Base-by-base conservation (phyloP, 768 basidiomycete species). In the Leccinum fibrillosum region DNA sequence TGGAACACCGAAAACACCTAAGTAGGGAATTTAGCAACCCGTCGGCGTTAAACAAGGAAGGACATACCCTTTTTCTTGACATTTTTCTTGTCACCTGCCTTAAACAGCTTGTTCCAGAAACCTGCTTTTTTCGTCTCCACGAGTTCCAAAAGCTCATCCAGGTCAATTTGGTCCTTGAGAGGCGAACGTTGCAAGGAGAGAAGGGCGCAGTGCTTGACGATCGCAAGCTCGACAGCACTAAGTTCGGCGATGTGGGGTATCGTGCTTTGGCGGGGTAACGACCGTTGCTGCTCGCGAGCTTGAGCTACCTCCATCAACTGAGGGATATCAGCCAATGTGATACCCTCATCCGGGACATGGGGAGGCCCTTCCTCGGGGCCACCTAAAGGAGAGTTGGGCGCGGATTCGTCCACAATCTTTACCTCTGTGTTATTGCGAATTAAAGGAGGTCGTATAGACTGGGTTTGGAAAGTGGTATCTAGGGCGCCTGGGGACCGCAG, bases 31-130 rank as follows among this genome's bases (percentile, higher is more conserved):
- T 58, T 28, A 73, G 47, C 56, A 48, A 17, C 54, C 53, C 35
- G 34, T 51, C 13, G 25, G 53, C 25, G 37, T 57, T 26, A 59
- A 58, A 44, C 32, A 34, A 52, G 30, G 10, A 52, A n/a, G 17
- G n/a, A 74, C 77, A 23, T 58, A 86, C 90, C 89, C 74, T 92
- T 91, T 76, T 90, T 91, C 84, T 90, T 88, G 71, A 89, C 85
- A 56, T 88, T 88, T 76, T 95, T 95, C 83, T 96, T 93, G 62
- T 94, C 88, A 34, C 82, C 84, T 17, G 82, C 84, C 72, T 97
- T 98, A 79, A 99, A 98, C 17, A 98, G 73, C 74, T 94, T 93
- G 62, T 91, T 90, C 94, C 94, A 99, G 75, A 97, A 97, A 19
- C 89, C 90, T 59, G 85, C 87, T 80, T 96, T 98, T 80, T 96